phyloP scores from a whole-genome alignment of 2,329 filamentous ascomycete species.

The Tolypocladium inflatum region DNA sequence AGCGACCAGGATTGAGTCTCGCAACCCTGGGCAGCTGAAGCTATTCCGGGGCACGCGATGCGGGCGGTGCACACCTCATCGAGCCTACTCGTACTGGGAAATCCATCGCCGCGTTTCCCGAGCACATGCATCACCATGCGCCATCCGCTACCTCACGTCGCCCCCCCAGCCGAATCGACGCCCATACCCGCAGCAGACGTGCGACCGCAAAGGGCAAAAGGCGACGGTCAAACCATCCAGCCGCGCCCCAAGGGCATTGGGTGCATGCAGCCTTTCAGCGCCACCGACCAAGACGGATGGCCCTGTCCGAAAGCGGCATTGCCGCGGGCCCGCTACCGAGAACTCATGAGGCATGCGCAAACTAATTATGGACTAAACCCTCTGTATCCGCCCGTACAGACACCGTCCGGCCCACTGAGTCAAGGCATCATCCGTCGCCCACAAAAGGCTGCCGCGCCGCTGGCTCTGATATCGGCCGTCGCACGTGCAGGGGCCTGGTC shows the following conservation, averaged over 20 bases:
- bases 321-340: neutral
- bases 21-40: neutral
- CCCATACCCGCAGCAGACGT: neutral
- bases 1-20: neutral
- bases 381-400: neutral
- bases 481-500: conserved; percentile 19
- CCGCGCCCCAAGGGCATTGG: neutral
- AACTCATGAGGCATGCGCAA: neutral
- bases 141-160: neutral
- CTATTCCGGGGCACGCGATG: neutral
- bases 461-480: conserved; percentile 23
- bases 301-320: neutral
- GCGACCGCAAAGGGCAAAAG: neutral
- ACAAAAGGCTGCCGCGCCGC: neutral
- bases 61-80: neutral
- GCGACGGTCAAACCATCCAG: neutral
- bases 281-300: neutral
- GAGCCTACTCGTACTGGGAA: neutral
- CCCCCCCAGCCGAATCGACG: neutral
- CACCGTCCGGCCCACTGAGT: neutral
- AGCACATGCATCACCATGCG: neutral
- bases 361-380: neutral
- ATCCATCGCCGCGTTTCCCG: neutral
- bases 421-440: neutral
- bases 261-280: neutral